Evolutionary conservation across 2,329 filamentous ascomycete species (phyloP).

Genomic region (Dendryphion nanum): DNA sequence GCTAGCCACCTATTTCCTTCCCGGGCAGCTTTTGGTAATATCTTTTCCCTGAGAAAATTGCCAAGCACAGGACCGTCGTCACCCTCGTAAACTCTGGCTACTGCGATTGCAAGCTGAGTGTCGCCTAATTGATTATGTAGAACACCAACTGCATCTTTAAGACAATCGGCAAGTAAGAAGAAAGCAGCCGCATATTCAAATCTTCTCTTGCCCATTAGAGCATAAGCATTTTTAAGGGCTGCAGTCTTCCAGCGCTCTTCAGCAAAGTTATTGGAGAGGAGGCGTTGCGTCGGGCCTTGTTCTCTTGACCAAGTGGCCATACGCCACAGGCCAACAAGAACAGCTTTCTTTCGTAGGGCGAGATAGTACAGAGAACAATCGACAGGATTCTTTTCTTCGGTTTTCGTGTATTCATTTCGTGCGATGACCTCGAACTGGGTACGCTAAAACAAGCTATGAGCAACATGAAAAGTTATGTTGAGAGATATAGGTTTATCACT

Average conservation of each 20-base stretch:
- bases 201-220: slow-evolving; percentile 82
- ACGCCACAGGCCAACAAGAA: slow-evolving; percentile 88
- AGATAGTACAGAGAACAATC: slow-evolving; percentile 92
- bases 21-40: slow-evolving; percentile 72
- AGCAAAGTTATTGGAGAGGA: slow-evolving; percentile 88
- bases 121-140: slow-evolving; percentile 86
- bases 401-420: slow-evolving; percentile 87
- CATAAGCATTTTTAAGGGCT: slow-evolving; percentile 94
- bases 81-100: slow-evolving; percentile 84
- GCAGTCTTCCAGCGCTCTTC: slow-evolving; percentile 84
- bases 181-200: slow-evolving; percentile 96
- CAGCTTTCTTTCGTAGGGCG: slow-evolving; percentile 84
- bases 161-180: slow-evolving; percentile 83
- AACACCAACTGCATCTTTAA: slow-evolving; percentile 82
- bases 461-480: neutral
- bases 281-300: slow-evolving; percentile 72
- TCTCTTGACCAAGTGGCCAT: slow-evolving; percentile 90
- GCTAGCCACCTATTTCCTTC: slow-evolving; percentile 91
- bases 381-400: slow-evolving; percentile 82
- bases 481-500: slow-evolving; percentile 29
- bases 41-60: slow-evolving; percentile 73
- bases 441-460: slow-evolving; percentile 47
- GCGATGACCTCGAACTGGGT: slow-evolving; percentile 86
- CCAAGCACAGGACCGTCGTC: slow-evolving; percentile 73
- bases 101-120: slow-evolving; percentile 82